Base-by-base conservation (phyloP, 306 rosid species). In the Cicer judaicum region DNA sequence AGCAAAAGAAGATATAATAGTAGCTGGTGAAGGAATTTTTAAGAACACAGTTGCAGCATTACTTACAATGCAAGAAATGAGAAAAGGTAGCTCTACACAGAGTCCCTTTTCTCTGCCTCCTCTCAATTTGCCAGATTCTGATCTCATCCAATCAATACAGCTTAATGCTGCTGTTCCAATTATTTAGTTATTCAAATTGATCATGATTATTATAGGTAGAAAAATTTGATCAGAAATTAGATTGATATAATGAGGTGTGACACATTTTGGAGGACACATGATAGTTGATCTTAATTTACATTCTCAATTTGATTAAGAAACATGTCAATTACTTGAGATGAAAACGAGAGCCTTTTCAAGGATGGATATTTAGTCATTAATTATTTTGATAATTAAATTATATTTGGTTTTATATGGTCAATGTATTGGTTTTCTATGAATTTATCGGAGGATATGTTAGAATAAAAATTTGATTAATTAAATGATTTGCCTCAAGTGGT, bases 81-180 rank as follows among this genome's bases (percentile, higher is more conserved):
- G 98, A 72, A 78, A 87, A 40, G 94, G 90, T 57, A 93, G 98
- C 83, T 93, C 97, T 16, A 93, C 98, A 53, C 55, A 87, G 54
- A 83, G 89, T 52, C 86, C 85, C 2, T 91, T 85, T 44, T 93
- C 98, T 81, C 82, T 93, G 73, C 98, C 98, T 72, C 97, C 98
- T 46, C 91, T 93, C 12, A 85, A 74, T 66, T 70, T 89, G 80
- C 86, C 88, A 7, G 96, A 91, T 0, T 81, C 94, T 50, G 90
- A 89, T 42, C 87, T 93, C 77, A 79, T 82, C 19, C 86, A 72
- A 12, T 79, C 90, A 40, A 40, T 91, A 46, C 91, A 85, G 2
- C 91, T 87, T 71, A 87, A 80, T 84, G 81, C 90, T 68, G 85
- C 90, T 2, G 88, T 93, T 9, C 86, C 97, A 38, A 91, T 78